Evolutionary conservation across 129 eudicot genomes (phyloP).

Genomic region (Erigeron canadensis): DNA sequence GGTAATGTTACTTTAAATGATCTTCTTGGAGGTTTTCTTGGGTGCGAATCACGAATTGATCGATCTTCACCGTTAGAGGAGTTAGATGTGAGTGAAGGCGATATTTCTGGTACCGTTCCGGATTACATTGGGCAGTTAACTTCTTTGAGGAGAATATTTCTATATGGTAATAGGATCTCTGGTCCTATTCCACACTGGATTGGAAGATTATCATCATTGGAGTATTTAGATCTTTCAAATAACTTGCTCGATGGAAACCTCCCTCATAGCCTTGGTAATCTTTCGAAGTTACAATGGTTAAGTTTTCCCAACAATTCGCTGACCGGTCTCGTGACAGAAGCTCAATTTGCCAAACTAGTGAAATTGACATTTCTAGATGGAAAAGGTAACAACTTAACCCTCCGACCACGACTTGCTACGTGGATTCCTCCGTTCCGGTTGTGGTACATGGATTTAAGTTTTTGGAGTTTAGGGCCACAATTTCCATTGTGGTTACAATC

Average conservation of each 20-base stretch:
- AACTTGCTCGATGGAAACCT: not conserved
- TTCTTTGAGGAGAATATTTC: not conserved
- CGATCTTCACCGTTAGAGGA: not conserved
- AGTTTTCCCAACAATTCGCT: no score
- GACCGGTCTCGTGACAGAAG: not conserved
- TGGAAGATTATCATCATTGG: not conserved
- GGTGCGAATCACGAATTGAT: not conserved
- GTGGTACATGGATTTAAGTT: not conserved
- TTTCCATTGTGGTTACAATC: not conserved
- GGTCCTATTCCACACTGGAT: not conserved
- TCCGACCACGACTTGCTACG: not conserved
- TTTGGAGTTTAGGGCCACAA: not conserved
- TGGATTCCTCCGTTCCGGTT: not conserved
- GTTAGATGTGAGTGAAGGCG: not conserved
- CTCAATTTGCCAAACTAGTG: not conserved
- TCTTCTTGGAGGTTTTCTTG: not conserved
- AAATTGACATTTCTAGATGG: not conserved
- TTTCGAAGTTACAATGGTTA: no score
- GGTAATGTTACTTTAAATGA: not conserved
- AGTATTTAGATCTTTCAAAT: not conserved
- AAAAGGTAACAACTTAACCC: not conserved
- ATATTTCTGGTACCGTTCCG: not conserved
- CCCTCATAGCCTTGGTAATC: no score
- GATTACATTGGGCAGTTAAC: not conserved
- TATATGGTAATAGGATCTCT: not conserved